Evolutionary conservation across 208 protist species (phyloP).

Genomic region (Lotmaria passim): DNA sequence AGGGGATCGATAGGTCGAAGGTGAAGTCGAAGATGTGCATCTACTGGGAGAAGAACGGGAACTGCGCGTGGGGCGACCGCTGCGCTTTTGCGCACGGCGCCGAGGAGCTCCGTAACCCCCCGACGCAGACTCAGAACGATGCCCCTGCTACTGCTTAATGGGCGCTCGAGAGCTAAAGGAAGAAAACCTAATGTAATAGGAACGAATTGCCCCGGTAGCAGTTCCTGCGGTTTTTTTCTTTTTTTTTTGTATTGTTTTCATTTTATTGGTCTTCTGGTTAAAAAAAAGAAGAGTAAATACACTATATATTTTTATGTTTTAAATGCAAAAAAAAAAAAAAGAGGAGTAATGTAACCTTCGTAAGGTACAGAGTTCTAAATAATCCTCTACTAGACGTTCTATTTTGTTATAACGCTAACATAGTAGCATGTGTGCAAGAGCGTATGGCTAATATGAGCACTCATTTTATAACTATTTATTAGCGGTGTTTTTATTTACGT

Average conservation of each 20-base stretch:
- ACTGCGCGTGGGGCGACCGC: conserved; percentile 81
- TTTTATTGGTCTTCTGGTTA: conserved; percentile 11
- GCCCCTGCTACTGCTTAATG: conserved; percentile 21
- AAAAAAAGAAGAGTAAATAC: conserved; percentile 19
- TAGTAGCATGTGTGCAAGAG: conserved; percentile 17
- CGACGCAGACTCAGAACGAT: conserved; percentile 26
- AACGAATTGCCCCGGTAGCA: background rate
- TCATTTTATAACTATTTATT: conserved; percentile 23
- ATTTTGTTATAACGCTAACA: conserved; percentile 24
- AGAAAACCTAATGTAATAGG: conserved; percentile 1
- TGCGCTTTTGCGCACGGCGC: conserved; percentile 86
- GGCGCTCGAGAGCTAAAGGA: background rate
- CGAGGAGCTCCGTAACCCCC: conserved; percentile 52
- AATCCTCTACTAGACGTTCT: conserved; percentile 19
- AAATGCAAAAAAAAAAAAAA: conserved; percentile 12
- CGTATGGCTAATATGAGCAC: conserved; percentile 14
- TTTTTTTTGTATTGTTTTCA: conserved; percentile 3
- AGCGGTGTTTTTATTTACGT: conserved; percentile 13
- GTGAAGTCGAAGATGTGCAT: conserved; percentile 90
- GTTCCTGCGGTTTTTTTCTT: background rate
- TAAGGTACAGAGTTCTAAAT: conserved; percentile 6
- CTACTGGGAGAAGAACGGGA: conserved; percentile 85
- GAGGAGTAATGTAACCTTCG: conserved; percentile 15
- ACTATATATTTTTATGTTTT: conserved; percentile 19
- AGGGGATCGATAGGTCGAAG: conserved; percentile 80